Evolutionary conservation across 1,139 yeast genomes (phyloP).

Genomic region (Yamadazyma triangularis): DNA sequence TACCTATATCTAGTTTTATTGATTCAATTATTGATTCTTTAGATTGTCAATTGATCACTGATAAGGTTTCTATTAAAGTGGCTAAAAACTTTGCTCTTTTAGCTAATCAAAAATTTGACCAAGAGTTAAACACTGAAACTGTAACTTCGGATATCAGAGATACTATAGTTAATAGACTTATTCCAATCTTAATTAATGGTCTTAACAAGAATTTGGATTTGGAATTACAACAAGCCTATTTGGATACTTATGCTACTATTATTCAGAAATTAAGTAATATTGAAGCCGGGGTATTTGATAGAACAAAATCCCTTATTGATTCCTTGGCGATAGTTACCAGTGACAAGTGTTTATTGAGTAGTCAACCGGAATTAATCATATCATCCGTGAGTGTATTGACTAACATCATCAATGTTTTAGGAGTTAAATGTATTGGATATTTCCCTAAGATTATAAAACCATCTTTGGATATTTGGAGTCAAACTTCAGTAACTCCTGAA

Average conservation of each 20-base stretch:
- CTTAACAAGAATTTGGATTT: constrained; percentile 34
- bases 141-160: constrained; percentile 38
- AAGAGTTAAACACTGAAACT: constrained; percentile 42
- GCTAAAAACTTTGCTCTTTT: constrained; percentile 55
- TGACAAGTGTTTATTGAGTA: constrained; percentile 47
- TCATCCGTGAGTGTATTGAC: constrained; percentile 73
- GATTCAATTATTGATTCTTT: constrained; percentile 58
- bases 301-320: constrained; percentile 44
- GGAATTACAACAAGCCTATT: constrained; percentile 60
- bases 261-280: constrained; percentile 52
- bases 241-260: constrained; percentile 64
- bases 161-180: constrained; percentile 39
- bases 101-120: constrained; percentile 65
- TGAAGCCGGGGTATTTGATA: constrained; percentile 28
- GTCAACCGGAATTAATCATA: constrained; percentile 60
- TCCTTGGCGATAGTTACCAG: constrained; percentile 52
- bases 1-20: constrained; percentile 74
- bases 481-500: constrained; percentile 15
- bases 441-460: constrained; percentile 84
- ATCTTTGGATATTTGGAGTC: constrained; percentile 54
- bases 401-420: constrained; percentile 65
- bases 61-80: constrained; percentile 30
- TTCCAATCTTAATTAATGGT: constrained; percentile 47
- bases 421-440: constrained; percentile 81
- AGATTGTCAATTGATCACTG: constrained; percentile 39